These are phyloP conservation scores for Candida palmyrensis DNA, from an alignment of 805 yeast genomes.

Conservation along the genomic window DNA sequence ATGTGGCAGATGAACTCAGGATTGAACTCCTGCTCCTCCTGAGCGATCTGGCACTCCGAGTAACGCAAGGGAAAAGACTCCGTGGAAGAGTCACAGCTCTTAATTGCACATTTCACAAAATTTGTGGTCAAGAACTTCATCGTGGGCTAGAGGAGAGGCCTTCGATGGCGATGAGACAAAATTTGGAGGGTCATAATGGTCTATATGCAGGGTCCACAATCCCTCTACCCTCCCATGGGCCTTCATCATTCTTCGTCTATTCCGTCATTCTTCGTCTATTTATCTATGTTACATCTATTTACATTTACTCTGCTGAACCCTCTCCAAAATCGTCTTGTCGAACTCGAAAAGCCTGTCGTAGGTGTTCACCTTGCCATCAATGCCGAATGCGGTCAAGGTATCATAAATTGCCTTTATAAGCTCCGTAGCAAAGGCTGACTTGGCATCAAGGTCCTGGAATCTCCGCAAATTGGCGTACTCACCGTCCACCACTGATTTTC, in stretches of 20 bases:
- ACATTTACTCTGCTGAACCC: not conserved
- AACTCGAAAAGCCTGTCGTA: constrained; percentile 16
- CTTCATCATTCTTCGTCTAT: not conserved
- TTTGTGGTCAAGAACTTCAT: constrained; percentile 97
- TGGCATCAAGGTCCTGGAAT: not conserved
- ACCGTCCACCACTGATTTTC: constrained; percentile 1
- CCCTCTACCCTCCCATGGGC: not conserved
- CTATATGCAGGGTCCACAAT: not conserved
- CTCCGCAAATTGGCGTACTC: not conserved
- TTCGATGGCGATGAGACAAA: too few relatives aligned
- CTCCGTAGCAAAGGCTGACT: constrained; percentile 10
- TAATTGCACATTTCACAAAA: constrained; percentile 90
- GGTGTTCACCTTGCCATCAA: constrained; percentile 22
- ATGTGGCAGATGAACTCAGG: constrained; percentile 75
- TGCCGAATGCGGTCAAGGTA: constrained; percentile 17
- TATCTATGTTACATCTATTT: not conserved
- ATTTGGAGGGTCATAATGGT: too few relatives aligned
- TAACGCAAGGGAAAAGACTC: constrained; percentile 79
- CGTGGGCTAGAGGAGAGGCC: too few relatives aligned
- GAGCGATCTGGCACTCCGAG: constrained; percentile 61
- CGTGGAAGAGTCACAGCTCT: constrained; percentile 67
- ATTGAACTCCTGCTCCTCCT: constrained; percentile 76
- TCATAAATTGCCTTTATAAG: constrained; percentile 14
- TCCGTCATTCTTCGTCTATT: not conserved
- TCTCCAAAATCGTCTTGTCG: constrained; percentile 4